phyloP scores from a whole-genome alignment of 2,329 filamentous ascomycete genomes.

The Phoma herbarum region DNA sequence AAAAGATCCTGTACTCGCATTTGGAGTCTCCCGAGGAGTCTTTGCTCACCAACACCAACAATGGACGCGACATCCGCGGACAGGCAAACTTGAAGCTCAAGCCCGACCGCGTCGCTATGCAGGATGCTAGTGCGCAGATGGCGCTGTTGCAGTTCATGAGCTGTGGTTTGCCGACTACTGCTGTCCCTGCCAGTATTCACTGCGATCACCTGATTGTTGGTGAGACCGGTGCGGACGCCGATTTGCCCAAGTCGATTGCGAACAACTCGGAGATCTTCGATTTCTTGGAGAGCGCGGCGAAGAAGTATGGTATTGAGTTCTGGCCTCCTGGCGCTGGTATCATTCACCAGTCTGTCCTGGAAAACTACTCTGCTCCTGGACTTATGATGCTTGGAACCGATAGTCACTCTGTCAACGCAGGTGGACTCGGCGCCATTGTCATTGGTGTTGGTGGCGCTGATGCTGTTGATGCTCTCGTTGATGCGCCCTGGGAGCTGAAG shows the following conservation, averaged over 20 bases:
- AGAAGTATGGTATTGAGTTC: slow-evolving; percentile 59
- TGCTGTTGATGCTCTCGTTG: slow-evolving; percentile 94
- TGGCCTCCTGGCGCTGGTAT: slow-evolving; percentile 54
- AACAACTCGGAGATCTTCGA: slow-evolving; percentile 98
- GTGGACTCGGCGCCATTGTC: slow-evolving; percentile 89
- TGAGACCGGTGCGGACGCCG: slow-evolving; percentile 84
- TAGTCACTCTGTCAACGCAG: slow-evolving; percentile 97
- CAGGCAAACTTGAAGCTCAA: slow-evolving; percentile 95
- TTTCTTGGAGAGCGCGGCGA: slow-evolving; percentile 85
- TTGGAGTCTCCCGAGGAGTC: slow-evolving; percentile 89
- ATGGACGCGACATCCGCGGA: slow-evolving; percentile 84
- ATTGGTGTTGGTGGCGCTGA: slow-evolving; percentile 90
- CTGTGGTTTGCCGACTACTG: slow-evolving; percentile 86
- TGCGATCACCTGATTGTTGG: slow-evolving; percentile 99
- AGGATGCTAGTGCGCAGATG: slow-evolving; percentile 99
- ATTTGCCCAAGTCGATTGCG: slow-evolving; percentile 84
- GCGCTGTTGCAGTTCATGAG: slow-evolving; percentile 98
- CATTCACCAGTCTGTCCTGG: slow-evolving; percentile 93
- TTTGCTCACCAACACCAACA: slow-evolving; percentile 80
- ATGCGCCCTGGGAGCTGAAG: slow-evolving; percentile 97
- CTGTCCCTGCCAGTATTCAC: slow-evolving; percentile 96
- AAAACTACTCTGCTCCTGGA: slow-evolving; percentile 97
- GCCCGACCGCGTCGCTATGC: slow-evolving; percentile 97
- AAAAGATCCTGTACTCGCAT: slow-evolving; percentile 98
- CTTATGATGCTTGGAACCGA: slow-evolving; percentile 99